Base-by-base conservation (phyloP, 305 asterid species). In the Solanum hybrid region DNA sequence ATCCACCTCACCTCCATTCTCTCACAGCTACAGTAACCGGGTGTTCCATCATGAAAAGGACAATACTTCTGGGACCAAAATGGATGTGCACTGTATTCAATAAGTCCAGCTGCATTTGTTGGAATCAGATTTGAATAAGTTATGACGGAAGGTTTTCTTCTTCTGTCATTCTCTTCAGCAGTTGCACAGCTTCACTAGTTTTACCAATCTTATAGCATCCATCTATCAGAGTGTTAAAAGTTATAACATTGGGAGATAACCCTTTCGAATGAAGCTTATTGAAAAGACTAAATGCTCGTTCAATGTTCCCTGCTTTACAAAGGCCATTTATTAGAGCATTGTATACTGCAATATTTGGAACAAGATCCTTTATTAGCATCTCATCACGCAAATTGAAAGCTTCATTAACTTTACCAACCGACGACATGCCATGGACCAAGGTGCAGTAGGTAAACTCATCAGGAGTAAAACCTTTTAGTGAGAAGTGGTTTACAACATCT, bases 21-120 rank as follows among this genome's bases (percentile, higher is more conserved):
- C 95, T 96, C 99, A 89, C 99, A 97, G 92, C 99, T 96, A 91
- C 99, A 97, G 91, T 98, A 97, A 86, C 98, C 97, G 87, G 96
- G 96, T 76, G 98, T 96, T 90, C 99, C 99, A 91, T 97, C 98
- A 37, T 97, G 99, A 91, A 91, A 90, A 10, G 98, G 99, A 91
- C 99, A 97, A 91, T 96, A 97, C 90, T 96, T 97, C 90, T 97
- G 99, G 90, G 98, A 93, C 99, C 99, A 97, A 94, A 97, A 97
- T 51, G 98, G 98, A 92, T 97, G 99, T 86, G 98, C 98, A 82
- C 98, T 95, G 87, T 96, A 97, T 92, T 96, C 99, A 91, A 97
- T 96, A 90, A 96, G 98, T 45, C 98, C 98, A 81, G 95, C 91
- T 87, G 94, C 95, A 92, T 96, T 97, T 91, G 98, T 95, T 33